Evolutionary conservation across 768 basidiomycete species (phyloP).

Genomic region (Tylopilus subfusipes): DNA sequence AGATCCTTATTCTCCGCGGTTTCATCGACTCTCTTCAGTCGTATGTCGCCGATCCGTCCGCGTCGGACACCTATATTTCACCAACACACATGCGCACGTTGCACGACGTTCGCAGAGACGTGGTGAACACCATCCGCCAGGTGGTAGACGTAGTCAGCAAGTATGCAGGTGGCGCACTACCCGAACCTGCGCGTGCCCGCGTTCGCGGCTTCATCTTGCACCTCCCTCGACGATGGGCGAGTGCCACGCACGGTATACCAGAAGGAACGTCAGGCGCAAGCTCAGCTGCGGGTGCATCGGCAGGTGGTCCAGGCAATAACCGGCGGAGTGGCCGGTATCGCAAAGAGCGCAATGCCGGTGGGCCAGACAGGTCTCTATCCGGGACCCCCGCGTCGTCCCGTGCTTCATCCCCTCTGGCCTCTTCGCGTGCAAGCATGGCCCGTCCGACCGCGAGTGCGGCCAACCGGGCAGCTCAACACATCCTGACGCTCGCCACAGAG

Average conservation of each 20-base stretch:
- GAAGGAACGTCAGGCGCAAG: slow-evolving; percentile 33
- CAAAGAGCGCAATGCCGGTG: slow-evolving; percentile 40
- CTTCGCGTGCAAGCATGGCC: slow-evolving; percentile 21
- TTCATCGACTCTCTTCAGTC: slow-evolving; percentile 71
- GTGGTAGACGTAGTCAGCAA: slow-evolving; percentile 85
- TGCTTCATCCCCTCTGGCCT: slow-evolving; percentile 31
- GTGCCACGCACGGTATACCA: slow-evolving; percentile 17
- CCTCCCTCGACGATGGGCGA: slow-evolving; percentile 79
- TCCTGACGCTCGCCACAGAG: slow-evolving; percentile 83
- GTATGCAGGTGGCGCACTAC: slow-evolving; percentile 82
- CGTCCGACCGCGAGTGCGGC: slow-evolving; percentile 51
- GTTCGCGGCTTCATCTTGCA: slow-evolving; percentile 76
- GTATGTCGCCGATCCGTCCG: slow-evolving; percentile 21
- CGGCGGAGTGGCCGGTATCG: slow-evolving; percentile 24
- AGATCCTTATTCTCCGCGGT: slow-evolving; percentile 78
- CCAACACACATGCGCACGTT: slow-evolving; percentile 63
- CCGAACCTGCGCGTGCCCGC: slow-evolving; percentile 73
- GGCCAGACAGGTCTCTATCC: slow-evolving; percentile 30
- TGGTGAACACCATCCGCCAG: slow-evolving; percentile 85
- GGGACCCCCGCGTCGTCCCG: slow-evolving; percentile 35
- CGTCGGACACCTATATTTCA: slow-evolving; percentile 36
- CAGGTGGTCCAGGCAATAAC: slow-evolving; percentile 17
- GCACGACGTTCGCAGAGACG: slow-evolving; percentile 68
- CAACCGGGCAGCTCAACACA: slow-evolving; percentile 71
- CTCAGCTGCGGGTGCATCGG: slow-evolving; percentile 35